Conservation (phyloP, 345 rosid genomes). For the Streptanthus diversifolius region DNA sequence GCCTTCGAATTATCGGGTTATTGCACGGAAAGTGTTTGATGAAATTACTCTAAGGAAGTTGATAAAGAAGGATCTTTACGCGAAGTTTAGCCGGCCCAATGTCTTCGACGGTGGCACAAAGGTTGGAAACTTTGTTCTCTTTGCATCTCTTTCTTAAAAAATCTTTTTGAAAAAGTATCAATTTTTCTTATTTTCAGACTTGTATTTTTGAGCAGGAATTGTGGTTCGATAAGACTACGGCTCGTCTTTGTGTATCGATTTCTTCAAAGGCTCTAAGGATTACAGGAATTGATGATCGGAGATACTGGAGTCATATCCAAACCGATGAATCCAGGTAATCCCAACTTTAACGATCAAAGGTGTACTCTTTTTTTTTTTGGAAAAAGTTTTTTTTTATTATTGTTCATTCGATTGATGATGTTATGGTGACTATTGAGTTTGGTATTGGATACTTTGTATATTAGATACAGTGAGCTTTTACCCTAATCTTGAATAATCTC, state of each 20-base stretch:
- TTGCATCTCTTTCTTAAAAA: background rate
- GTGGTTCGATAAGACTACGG: constrained; percentile 60
- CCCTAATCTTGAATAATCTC: background rate
- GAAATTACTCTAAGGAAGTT: constrained; percentile 32
- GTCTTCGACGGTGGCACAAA: constrained; percentile 50
- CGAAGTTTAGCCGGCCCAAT: constrained; percentile 39
- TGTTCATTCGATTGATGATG: background rate
- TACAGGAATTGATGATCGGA: constrained; percentile 75
- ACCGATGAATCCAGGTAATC: constrained; percentile 61
- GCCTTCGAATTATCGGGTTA: constrained; percentile 43
- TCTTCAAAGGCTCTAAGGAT: constrained; percentile 56
- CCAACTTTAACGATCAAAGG: background rate
- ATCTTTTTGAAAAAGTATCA: background rate
- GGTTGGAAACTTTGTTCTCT: constrained; percentile 28
- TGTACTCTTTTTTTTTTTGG: background rate
- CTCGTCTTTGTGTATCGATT: constrained; percentile 55
- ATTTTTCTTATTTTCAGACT: background rate
- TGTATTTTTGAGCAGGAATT: constrained; percentile 41
- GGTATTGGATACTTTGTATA: background rate
- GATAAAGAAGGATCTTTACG: constrained; percentile 48
- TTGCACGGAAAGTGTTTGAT: constrained; percentile 43
- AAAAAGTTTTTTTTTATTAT: background rate
- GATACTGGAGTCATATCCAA: constrained; percentile 63
- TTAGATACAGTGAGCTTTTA: background rate
- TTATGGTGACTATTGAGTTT: background rate